These are phyloP conservation scores for Fusarium denticulatum DNA, from an alignment of 2,329 filamentous ascomycete genomes.

Conservation along the genomic window DNA sequence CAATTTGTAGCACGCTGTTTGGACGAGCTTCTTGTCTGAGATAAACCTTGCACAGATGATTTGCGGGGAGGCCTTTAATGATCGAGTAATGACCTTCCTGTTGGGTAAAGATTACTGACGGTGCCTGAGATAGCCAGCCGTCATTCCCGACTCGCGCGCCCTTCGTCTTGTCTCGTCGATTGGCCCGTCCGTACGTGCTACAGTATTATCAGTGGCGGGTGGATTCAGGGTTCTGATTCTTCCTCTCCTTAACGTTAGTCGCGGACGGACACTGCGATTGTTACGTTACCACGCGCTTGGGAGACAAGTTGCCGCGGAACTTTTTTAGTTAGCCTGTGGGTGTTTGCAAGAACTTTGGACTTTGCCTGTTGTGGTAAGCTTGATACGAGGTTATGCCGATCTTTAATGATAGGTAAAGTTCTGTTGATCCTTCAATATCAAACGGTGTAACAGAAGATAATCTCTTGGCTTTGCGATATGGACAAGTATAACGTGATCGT, in stretches of 20 bases:
- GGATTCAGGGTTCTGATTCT: not conserved
- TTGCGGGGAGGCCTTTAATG: constrained; percentile 9
- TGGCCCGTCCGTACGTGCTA: not conserved
- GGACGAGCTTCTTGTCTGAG: not conserved
- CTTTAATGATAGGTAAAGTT: not conserved
- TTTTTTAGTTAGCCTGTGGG: not conserved
- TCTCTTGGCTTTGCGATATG: not conserved
- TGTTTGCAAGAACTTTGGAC: not conserved
- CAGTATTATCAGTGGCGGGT: constrained; percentile 1
- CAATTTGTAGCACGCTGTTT: constrained; percentile 7
- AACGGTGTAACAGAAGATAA: not conserved
- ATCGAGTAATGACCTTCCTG: constrained; percentile 27
- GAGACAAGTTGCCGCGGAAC: not conserved
- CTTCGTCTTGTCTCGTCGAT: constrained; percentile 15
- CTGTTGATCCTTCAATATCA: not conserved
- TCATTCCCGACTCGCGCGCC: constrained; percentile 2
- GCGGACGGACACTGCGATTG: not conserved
- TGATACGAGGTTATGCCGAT: not conserved
- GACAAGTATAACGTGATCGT: not conserved
- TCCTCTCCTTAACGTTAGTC: not conserved
- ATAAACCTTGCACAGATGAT: constrained; percentile 14
- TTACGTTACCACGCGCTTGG: constrained; percentile 27
- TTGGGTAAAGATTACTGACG: constrained; percentile 20
- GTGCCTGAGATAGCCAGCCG: constrained; percentile 15
- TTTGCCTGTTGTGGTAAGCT: not conserved